These are phyloP conservation scores for Aspergillus heteromorphus DNA, from an alignment of 495 filamentous ascomycete species.

Conservation along the genomic window DNA sequence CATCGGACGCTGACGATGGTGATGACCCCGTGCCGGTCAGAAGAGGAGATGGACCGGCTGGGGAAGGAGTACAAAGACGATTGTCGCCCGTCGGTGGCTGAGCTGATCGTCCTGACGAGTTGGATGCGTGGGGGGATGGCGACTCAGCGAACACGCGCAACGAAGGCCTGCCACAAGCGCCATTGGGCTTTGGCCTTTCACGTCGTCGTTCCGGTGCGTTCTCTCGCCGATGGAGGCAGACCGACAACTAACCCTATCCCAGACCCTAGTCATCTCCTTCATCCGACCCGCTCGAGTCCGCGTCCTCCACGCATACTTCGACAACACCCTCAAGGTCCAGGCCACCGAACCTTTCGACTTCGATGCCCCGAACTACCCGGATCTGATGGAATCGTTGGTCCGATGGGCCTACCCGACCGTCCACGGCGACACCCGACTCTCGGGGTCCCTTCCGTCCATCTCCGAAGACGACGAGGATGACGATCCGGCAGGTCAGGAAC, in stretches of 20 bases:
- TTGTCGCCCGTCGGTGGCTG: neutral
- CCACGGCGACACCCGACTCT: neutral
- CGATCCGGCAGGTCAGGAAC: too few relatives aligned
- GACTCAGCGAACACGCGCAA: neutral
- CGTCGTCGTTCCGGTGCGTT: neutral
- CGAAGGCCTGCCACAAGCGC: neutral
- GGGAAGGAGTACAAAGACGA: neutral
- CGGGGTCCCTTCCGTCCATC: neutral
- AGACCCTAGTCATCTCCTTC: neutral
- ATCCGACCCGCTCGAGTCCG: neutral
- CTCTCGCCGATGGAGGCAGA: too few relatives aligned
- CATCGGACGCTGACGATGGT: neutral
- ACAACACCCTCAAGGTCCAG: neutral
- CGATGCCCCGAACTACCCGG: neutral
- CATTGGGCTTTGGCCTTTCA: neutral
- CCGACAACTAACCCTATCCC: neutral
- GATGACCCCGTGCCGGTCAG: neutral
- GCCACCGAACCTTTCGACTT: neutral
- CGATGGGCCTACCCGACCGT: neutral
- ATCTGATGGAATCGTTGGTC: neutral
- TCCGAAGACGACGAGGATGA: neutral
- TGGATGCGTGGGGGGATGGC: neutral
- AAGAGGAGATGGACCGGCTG: neutral
- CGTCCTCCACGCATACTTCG: neutral
- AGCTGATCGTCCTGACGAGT: neutral